A percentile compares a stretch with the other conserved stretches of the same genome.
These are phyloP conservation scores for Nevesoporus exiguus DNA, from an alignment of 768 basidiomycete species.

Conservation along the genomic window DNA sequence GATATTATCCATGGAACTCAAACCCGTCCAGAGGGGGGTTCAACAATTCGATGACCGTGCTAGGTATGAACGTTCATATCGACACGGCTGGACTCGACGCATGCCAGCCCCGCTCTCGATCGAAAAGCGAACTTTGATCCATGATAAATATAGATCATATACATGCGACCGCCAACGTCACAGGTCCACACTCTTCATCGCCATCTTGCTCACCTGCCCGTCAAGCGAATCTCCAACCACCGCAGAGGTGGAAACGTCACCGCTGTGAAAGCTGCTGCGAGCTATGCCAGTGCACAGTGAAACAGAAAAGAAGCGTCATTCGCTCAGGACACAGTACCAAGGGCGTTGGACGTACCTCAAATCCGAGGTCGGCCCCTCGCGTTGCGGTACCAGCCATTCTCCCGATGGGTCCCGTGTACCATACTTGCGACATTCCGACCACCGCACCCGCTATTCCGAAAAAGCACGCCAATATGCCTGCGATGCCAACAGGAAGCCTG, in stretches of 20 bases:
- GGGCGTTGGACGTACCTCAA: constrained; percentile 38
- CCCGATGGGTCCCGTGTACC: constrained; percentile 52
- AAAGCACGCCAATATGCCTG: constrained; percentile 44
- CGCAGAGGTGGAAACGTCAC: constrained; percentile 46
- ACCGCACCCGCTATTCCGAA: constrained; percentile 49
- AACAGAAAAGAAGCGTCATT: not conserved
- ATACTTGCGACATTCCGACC: constrained; percentile 50
- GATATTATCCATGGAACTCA: too few species aligned
- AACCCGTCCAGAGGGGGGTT: too few species aligned
- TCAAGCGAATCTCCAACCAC: constrained; percentile 46
- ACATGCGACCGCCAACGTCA: not conserved
- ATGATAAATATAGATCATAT: not conserved
- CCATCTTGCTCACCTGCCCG: constrained; percentile 32
- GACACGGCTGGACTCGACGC: too few species aligned
- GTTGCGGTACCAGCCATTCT: constrained; percentile 37
- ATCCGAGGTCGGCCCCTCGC: constrained; percentile 51
- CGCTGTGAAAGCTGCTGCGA: constrained; percentile 45
- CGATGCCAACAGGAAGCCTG: constrained; percentile 47
- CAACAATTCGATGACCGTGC: too few species aligned
- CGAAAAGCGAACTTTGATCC: too few species aligned
- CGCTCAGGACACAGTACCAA: not conserved
- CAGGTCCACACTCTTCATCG: not conserved
- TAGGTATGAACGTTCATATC: too few species aligned
- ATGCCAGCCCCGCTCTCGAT: too few species aligned
- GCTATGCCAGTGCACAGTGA: constrained; percentile 23